A percentile compares a stretch with the other conserved stretches of the same genome.
Conservation (phyloP, 306 rosid genomes). For the cucumber (Cucumis sativus) region Cucumber_9930_V3 NC_026656.2:2358001-2358500, state of each 20-base stretch:
- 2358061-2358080: background rate
- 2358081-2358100: background rate
- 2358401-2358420: background rate
- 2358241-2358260: background rate
- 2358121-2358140: background rate
- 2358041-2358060: background rate
- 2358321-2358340: background rate
- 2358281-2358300: background rate
- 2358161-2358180: background rate
- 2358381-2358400: background rate
- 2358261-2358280: background rate
- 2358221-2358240: background rate
- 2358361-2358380: background rate
- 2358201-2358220: background rate
- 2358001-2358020: too few species aligned
- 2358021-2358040: background rate
- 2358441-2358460: background rate
- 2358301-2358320: background rate
- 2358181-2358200: background rate
- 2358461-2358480: background rate
- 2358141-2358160: background rate
- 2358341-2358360: background rate
- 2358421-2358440: background rate
- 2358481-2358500: background rate
- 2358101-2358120: background rate